A percentile compares a stretch with the other conserved stretches of the same genome.
Conservation (phyloP, 2,329 filamentous ascomycete species). For the Ceratocystis huliohia region DNA sequence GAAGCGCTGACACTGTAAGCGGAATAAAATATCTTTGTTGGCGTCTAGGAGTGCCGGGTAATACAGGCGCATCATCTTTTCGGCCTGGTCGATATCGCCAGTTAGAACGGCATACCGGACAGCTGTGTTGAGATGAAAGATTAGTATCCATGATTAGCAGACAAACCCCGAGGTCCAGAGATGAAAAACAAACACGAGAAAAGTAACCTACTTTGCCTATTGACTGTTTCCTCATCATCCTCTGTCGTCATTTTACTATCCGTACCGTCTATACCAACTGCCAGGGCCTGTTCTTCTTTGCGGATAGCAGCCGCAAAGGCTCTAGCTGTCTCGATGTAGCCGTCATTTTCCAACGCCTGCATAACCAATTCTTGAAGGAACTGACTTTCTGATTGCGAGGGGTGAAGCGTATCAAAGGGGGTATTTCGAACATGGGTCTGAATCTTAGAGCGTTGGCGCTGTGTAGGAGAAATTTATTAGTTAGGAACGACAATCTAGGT, state of each 20-base stretch:
- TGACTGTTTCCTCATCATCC: constrained; percentile 75
- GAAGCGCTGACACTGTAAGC: constrained; percentile 78
- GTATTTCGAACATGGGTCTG: not conserved
- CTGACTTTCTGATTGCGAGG: not conserved
- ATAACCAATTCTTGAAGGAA: constrained; percentile 37
- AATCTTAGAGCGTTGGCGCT: not conserved
- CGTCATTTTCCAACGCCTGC: constrained; percentile 87
- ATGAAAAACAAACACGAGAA: constrained; percentile 37
- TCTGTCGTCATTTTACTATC: constrained; percentile 49
- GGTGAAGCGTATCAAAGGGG: not conserved
- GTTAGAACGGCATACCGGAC: constrained; percentile 80
- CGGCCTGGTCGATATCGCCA: constrained; percentile 79
- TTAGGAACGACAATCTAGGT: not conserved
- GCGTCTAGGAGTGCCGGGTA: constrained; percentile 71
- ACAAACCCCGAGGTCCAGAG: not conserved
- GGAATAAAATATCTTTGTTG: constrained; percentile 78
- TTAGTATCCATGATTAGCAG: not conserved
- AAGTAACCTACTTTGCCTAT: constrained; percentile 63
- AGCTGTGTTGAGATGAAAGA: constrained; percentile 36
- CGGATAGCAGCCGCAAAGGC: constrained; percentile 76
- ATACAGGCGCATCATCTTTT: constrained; percentile 65
- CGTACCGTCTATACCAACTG: constrained; percentile 40
- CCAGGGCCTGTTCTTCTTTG: constrained; percentile 57
- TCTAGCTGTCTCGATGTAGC: constrained; percentile 83
- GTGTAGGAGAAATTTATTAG: not conserved